Base-by-base conservation (phyloP, 2,329 filamentous ascomycete genomes). In the Penicillium sp. region DNA sequence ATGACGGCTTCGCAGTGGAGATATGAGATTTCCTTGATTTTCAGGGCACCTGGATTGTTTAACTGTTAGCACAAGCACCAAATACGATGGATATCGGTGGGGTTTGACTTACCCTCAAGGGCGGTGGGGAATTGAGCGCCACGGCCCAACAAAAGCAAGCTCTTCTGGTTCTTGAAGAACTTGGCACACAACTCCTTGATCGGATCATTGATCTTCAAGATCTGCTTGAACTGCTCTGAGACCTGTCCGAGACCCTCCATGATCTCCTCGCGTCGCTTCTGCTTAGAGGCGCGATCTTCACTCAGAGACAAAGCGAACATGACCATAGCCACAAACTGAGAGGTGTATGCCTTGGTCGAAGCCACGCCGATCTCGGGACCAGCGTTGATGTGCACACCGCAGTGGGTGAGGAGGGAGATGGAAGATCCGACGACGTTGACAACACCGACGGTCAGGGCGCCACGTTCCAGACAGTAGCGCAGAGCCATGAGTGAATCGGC, bases 11-110 rank as follows among this genome's bases (percentile, higher is more conserved):
- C 94, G 77, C 94, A 99, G 78, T 99, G 94, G 56, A 99, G 89
- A 78, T 99, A 99, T 16, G 93, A 97, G 69, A 99, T 99, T 80
- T 99, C 94, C 85, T 99, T 99, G 78, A 99, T 99, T 84, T 99
- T 99, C 66, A 99, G 83, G 46, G 94, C 94, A 78, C 91, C 79
- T 81, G 50, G 40, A 14, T 13, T 35, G 34, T 56, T 23, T 38
- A 41, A 30, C 47, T 42, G 47, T 67, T 46, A 67, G 56, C 32
- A 46, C 40, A 36, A 35, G 7, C 14, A 11, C n/a, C 29, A 19
- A 18, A 14, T 9, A 32, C 2, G 3, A 7, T 4, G 9, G 27
- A 16, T 9, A 4, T 18, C 6, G 13, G 10, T 10, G 9, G 26
- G n/a, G 6, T 5, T 6, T 36, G 35, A 62, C 73, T 66, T 62